Evolutionary conservation across 805 yeast genomes (phyloP).

Genomic region (Hanseniaspora occidentalis): DNA sequence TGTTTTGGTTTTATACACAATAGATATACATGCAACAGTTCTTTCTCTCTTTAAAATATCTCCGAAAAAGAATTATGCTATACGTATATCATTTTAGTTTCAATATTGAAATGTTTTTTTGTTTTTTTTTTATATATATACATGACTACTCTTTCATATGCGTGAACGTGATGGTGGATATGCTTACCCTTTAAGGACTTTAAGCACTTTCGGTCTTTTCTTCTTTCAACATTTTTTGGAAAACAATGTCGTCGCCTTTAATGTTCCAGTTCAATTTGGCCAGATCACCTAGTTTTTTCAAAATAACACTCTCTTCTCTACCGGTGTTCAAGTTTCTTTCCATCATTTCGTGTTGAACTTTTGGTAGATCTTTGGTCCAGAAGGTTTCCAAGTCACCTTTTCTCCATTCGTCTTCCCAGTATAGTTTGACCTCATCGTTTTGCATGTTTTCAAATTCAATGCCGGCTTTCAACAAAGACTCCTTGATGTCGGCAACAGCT

Average conservation of each 20-base stretch:
- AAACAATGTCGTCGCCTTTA: neutral
- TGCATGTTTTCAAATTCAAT: constrained; percentile 43
- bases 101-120: too few species aligned
- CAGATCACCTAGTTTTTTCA: constrained; percentile 39
- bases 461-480: constrained; percentile 15
- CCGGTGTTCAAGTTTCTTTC: constrained; percentile 40
- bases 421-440: constrained; percentile 31
- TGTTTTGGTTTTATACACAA: too few species aligned
- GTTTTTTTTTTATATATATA: too few species aligned
- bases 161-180: too few species aligned
- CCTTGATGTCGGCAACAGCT: constrained; percentile 68
- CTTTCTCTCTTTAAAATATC: too few species aligned
- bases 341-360: constrained; percentile 47
- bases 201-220: neutral
- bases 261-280: constrained; percentile 12
- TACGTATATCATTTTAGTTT: too few species aligned
- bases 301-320: constrained; percentile 53
- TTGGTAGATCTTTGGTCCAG: constrained; percentile 45
- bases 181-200: neutral
- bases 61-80: too few species aligned
- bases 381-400: constrained; percentile 56
- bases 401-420: constrained; percentile 85
- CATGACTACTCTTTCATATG: too few species aligned
- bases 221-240: neutral
- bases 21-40: too few species aligned